Percentiles rank a stretch among this genome's conserved stretches.
phyloP scores from a whole-genome alignment of 306 rosid genomes.

The Corylus avellana region DNA sequence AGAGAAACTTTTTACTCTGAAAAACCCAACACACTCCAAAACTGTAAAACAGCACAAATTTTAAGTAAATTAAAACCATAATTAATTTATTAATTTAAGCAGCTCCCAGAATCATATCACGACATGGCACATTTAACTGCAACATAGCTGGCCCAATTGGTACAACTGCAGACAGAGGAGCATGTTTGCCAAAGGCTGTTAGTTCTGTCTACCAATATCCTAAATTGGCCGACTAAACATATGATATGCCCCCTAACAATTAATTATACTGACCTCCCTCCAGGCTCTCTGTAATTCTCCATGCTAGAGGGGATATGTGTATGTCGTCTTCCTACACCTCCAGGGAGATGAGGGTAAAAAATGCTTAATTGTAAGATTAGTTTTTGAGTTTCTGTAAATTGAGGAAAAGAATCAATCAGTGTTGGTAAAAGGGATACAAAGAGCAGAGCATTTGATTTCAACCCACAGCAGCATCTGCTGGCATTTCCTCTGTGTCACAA shows the following conservation, averaged over 20 bases:
- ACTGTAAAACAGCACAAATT: no score
- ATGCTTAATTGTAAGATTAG: neutral
- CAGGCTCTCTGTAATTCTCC: neutral
- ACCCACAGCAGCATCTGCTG: slow-evolving; percentile 39
- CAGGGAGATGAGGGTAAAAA: neutral
- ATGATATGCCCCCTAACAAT: neutral
- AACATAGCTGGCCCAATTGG: neutral
- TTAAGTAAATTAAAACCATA: neutral
- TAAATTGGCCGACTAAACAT: neutral
- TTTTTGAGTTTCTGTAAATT: no score
- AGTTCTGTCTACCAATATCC: neutral
- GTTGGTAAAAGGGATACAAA: slow-evolving; percentile 13
- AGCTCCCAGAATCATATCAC: neutral
- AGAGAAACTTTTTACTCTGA: neutral
- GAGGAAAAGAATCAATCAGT: slow-evolving; percentile 14
- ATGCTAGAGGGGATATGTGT: neutral
- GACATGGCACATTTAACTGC: neutral
- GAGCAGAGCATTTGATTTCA: slow-evolving; percentile 10
- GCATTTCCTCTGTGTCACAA: slow-evolving; percentile 32
- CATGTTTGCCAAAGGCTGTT: neutral
- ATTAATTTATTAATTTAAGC: slow-evolving; percentile 5
- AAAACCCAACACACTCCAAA: no score
- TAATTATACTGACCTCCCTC: neutral
- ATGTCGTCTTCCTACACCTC: neutral
- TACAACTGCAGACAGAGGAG: neutral